Evolutionary conservation across 768 basidiomycete species (phyloP).

Genomic region (Naganishia onofrii): DNA sequence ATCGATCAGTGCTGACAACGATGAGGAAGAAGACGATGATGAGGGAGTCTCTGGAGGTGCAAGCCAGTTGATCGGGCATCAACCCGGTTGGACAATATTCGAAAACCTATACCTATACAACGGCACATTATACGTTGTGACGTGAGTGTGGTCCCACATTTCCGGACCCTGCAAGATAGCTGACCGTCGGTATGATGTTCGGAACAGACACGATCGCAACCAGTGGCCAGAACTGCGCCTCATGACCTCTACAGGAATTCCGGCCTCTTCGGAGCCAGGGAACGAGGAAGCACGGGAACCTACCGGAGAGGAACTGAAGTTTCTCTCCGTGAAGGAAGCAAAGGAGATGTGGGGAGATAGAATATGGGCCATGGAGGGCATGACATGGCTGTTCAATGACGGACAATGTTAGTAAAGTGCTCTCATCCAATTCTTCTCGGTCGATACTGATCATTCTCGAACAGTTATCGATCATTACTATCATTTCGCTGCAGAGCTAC

Average conservation of each 20-base stretch:
- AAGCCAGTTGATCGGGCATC: conserved; percentile 41
- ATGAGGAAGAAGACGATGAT: conserved; percentile 27
- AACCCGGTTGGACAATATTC: conserved; percentile 48
- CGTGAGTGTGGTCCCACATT: conserved; percentile 36
- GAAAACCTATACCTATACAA: conserved; percentile 47
- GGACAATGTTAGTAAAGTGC: conserved; percentile 56
- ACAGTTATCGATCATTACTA: conserved; percentile 76
- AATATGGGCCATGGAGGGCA: conserved; percentile 68
- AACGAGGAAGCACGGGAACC: conserved; percentile 69
- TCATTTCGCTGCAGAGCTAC: conserved; percentile 78
- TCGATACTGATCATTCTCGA: conserved; percentile 1
- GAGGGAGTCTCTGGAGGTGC: conserved; percentile 20
- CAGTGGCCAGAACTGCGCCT: conserved; percentile 51
- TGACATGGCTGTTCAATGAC: conserved; percentile 57
- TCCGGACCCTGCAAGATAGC: background rate
- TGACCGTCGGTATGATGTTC: background rate
- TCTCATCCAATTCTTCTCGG: no score
- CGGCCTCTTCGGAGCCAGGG: conserved; percentile 62
- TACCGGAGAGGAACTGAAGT: conserved; percentile 62
- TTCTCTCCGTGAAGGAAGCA: conserved; percentile 65
- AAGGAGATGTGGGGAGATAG: conserved; percentile 62
- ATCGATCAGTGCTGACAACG: conserved; percentile 2
- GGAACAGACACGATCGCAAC: conserved; percentile 34
- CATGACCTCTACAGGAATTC: conserved; percentile 69
- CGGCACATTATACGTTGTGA: conserved; percentile 47